Conservation (phyloP, 768 basidiomycete genomes). For the Auriscalpium orientale region DNA sequence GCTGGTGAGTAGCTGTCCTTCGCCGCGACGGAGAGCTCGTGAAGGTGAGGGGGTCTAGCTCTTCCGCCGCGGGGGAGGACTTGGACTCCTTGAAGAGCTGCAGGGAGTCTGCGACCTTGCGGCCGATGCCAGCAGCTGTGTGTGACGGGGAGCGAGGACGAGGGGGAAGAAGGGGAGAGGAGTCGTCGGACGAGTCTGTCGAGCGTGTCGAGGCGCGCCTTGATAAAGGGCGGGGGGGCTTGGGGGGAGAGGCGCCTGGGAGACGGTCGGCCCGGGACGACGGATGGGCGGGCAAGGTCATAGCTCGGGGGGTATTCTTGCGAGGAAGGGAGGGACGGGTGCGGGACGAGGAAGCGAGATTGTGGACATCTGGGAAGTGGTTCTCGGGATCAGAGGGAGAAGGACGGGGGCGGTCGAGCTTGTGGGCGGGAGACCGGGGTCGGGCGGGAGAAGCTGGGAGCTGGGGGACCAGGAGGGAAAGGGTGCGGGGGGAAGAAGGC, state of each 20-base stretch:
- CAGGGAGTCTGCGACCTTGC: constrained; percentile 78
- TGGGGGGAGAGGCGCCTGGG: constrained; percentile 8
- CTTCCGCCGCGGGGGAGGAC: constrained; percentile 27
- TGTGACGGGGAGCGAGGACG: constrained; percentile 26
- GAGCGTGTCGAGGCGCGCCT: constrained; percentile 16
- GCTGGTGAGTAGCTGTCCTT: constrained; percentile 23
- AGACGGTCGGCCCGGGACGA: constrained; percentile 3
- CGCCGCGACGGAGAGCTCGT: constrained; percentile 23
- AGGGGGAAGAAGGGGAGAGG: constrained; percentile 27
- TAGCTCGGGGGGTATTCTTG: constrained; percentile 7
- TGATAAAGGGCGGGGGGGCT: constrained; percentile 13
- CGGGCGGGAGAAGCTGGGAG: neutral
- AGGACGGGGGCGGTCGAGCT: constrained; percentile 2
- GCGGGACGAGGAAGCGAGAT: constrained; percentile 3
- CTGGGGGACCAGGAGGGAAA: neutral
- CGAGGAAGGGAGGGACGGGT: constrained; percentile 3
- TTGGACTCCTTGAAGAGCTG: constrained; percentile 77
- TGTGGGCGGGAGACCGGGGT: neutral
- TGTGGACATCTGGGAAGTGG: neutral
- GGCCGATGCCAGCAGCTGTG: constrained; percentile 46
- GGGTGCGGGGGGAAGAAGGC: constrained; percentile 2
- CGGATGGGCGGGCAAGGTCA: constrained; percentile 1
- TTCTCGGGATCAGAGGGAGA: constrained; percentile 3
- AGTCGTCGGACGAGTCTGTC: constrained; percentile 23
- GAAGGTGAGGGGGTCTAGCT: constrained; percentile 25